phyloP scores from a whole-genome alignment of 2,329 filamentous ascomycete species.

The Sporothrix phasma region DNA sequence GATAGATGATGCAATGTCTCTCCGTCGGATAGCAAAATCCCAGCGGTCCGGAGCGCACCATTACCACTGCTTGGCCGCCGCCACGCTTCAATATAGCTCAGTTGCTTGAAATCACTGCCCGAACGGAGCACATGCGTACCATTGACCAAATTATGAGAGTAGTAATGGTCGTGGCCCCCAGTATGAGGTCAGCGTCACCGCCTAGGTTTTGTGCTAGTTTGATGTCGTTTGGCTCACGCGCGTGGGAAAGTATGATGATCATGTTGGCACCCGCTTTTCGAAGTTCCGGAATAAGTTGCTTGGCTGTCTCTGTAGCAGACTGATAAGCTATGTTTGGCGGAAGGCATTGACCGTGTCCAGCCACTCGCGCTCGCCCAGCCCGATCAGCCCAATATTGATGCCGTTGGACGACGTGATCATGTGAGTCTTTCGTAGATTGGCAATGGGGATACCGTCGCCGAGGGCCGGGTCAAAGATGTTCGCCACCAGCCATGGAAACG shows the following conservation, averaged over 20 bases:
- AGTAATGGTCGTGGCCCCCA: slow-evolving; percentile 91
- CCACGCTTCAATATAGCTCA: slow-evolving; percentile 77
- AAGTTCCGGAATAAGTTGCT: slow-evolving; percentile 62
- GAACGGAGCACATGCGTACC: slow-evolving; percentile 77
- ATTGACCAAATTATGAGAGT: slow-evolving; percentile 66
- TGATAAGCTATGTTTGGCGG: slow-evolving; percentile 75
- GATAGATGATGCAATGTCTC: slow-evolving; percentile 62
- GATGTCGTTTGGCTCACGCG: slow-evolving; percentile 80
- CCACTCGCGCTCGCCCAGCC: slow-evolving; percentile 80
- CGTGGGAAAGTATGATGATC: slow-evolving; percentile 72
- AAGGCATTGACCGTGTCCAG: slow-evolving; percentile 80
- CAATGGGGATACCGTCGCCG: slow-evolving; percentile 64
- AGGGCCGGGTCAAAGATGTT: slow-evolving; percentile 80
- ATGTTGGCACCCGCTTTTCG: slow-evolving; percentile 72
- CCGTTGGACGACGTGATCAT: slow-evolving; percentile 76
- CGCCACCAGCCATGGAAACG: slow-evolving; percentile 81
- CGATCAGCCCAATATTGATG: slow-evolving; percentile 76
- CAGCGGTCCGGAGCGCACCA: slow-evolving; percentile 26
- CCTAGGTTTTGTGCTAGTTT: slow-evolving; percentile 68
- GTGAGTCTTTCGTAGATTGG: slow-evolving; percentile 61
- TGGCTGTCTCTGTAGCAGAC: slow-evolving; percentile 65
- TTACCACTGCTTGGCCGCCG: slow-evolving; percentile 34
- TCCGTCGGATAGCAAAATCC: slow-evolving; percentile 68
- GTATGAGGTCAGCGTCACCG: slow-evolving; percentile 71
- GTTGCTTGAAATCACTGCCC: slow-evolving; percentile 83